Evolutionary conservation across 495 filamentous ascomycete species (phyloP).

Genomic region (Sabuloglossum arenarium): DNA sequence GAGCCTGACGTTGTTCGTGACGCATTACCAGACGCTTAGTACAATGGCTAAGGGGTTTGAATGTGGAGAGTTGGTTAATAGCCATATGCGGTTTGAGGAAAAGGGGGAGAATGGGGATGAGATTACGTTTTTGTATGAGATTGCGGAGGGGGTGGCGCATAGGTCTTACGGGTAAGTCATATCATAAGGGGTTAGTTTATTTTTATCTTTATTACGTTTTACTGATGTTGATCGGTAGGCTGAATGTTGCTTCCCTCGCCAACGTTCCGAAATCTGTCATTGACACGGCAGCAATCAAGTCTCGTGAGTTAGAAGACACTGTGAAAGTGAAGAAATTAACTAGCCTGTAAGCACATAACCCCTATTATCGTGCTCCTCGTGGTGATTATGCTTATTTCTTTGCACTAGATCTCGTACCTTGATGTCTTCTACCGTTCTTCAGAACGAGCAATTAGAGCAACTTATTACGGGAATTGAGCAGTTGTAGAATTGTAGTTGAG

Average conservation of each 20-base stretch:
- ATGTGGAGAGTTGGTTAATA: constrained; percentile 40
- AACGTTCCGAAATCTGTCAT: constrained; percentile 56
- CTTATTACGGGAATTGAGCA: constrained; percentile 12
- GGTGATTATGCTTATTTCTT: neutral
- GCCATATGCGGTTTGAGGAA: constrained; percentile 69
- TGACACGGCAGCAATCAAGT: constrained; percentile 59
- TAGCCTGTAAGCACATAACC: constrained; percentile 12
- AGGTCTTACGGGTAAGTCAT: constrained; percentile 49
- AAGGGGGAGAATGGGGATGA: constrained; percentile 20
- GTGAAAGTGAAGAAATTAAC: constrained; percentile 36
- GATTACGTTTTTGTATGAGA: constrained; percentile 28
- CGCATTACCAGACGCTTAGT: constrained; percentile 81
- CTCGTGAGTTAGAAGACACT: constrained; percentile 54
- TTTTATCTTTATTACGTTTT: neutral
- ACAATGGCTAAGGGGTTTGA: constrained; percentile 45
- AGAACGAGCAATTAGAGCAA: constrained; percentile 6
- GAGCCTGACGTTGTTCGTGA: constrained; percentile 82
- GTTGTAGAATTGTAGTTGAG: constrained; percentile 1
- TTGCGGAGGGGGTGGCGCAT: constrained; percentile 77
- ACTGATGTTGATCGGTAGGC: neutral
- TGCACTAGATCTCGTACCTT: constrained; percentile 8
- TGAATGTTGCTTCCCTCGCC: constrained; percentile 83
- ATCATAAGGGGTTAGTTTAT: neutral
- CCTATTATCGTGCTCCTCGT: neutral
- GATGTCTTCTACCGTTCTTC: neutral